These are phyloP conservation scores for Arthroderma sp. DNA, from an alignment of 2,329 filamentous ascomycete genomes.

Conservation along the genomic window DNA sequence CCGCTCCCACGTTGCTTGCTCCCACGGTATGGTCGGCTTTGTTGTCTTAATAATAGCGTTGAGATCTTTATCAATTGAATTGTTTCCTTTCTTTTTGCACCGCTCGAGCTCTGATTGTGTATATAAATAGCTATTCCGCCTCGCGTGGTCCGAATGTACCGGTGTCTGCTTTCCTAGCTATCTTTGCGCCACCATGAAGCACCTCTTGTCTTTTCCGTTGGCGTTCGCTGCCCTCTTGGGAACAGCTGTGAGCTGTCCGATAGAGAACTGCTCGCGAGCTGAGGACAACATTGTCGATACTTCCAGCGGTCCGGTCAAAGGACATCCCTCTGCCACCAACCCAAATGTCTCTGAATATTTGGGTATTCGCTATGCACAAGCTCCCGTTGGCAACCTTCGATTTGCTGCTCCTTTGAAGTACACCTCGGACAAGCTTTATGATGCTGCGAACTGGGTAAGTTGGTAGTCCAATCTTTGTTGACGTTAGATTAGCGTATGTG, in stretches of 20 bases:
- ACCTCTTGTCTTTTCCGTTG: conserved; percentile 5
- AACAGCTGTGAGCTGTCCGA: background rate
- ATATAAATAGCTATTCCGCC: too few relatives aligned
- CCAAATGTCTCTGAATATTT: conserved; percentile 11
- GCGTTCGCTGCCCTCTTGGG: background rate
- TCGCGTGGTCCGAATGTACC: too few relatives aligned
- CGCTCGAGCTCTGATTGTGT: too few relatives aligned
- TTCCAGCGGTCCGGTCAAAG: conserved; percentile 8
- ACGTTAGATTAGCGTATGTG: background rate
- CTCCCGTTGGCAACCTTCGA: conserved; percentile 7
- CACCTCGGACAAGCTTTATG: conserved; percentile 1
- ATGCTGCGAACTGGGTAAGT: conserved; percentile 1
- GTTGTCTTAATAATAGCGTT: too few relatives aligned
- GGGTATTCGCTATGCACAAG: conserved; percentile 9
- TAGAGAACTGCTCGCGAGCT: background rate
- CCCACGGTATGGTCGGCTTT: too few relatives aligned
- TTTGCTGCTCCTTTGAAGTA: conserved; percentile 7
- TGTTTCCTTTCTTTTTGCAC: too few relatives aligned
- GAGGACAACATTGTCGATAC: conserved; percentile 5
- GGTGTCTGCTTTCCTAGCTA: too few relatives aligned
- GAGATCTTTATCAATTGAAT: too few relatives aligned
- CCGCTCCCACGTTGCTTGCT: too few relatives aligned
- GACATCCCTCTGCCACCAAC: conserved; percentile 7
- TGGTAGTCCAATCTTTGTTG: background rate
- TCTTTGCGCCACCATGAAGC: conserved; percentile 4